These are phyloP conservation scores for Pisolithus albus DNA, from an alignment of 768 basidiomycete genomes.

Conservation along the genomic window DNA sequence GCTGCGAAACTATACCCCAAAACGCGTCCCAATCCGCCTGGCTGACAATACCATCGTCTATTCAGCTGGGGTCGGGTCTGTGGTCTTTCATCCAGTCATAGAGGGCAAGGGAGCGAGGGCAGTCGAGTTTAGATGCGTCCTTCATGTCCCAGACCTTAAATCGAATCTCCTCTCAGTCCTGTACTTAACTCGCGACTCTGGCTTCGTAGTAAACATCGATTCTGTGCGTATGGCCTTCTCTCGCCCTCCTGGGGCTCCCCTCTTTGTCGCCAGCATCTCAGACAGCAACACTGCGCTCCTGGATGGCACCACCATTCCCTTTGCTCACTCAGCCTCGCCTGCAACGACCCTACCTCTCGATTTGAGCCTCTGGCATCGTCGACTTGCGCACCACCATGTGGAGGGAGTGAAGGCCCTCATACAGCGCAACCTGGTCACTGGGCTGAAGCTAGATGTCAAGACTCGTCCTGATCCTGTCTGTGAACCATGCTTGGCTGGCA, in stretches of 20 bases:
- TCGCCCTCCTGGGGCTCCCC: background rate
- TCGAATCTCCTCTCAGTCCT: constrained; percentile 4
- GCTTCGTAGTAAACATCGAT: constrained; percentile 6
- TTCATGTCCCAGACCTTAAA: too few species aligned
- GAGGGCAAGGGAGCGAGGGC: too few species aligned
- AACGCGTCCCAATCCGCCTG: too few species aligned
- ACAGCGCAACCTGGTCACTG: constrained; percentile 10
- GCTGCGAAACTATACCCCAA: too few species aligned
- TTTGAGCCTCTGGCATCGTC: constrained; percentile 17
- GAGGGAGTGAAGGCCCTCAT: constrained; percentile 4
- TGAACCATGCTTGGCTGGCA: constrained; percentile 15
- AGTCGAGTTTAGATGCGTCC: too few species aligned
- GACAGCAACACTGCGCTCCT: constrained; percentile 8
- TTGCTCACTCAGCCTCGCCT: constrained; percentile 2
- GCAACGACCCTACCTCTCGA: constrained; percentile 6
- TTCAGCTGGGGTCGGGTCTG: too few species aligned
- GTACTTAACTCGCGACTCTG: constrained; percentile 2
- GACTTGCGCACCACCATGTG: constrained; percentile 14
- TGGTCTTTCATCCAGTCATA: too few species aligned
- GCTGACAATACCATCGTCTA: too few species aligned
- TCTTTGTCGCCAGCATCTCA: constrained; percentile 6
- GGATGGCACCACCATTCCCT: constrained; percentile 10
- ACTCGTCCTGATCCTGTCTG: constrained; percentile 11
- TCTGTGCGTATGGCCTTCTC: background rate
- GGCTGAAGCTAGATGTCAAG: constrained; percentile 5